Conservation (phyloP, 345 rosid genomes). For the Lepidium africanum region DNA sequence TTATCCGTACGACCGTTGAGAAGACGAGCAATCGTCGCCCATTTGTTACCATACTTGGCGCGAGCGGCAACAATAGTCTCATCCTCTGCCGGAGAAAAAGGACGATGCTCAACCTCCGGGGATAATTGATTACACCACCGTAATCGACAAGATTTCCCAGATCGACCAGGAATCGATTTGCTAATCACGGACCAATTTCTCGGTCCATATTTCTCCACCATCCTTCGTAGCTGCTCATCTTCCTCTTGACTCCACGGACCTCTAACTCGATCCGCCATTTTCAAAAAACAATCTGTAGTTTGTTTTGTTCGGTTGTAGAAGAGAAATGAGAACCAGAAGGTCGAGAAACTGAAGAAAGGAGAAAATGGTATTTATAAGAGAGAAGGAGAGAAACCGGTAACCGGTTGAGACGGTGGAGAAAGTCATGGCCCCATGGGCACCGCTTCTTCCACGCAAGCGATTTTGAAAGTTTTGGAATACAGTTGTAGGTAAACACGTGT, state of each 20-base stretch:
- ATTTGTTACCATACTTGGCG: constrained; percentile 76
- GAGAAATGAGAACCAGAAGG: neutral
- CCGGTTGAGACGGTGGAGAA: constrained; percentile 47
- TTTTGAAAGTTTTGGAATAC: constrained; percentile 57
- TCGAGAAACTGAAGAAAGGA: constrained; percentile 17
- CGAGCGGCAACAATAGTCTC: constrained; percentile 69
- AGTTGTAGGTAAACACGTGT: constrained; percentile 83
- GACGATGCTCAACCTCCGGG: constrained; percentile 82
- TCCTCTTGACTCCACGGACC: constrained; percentile 97
- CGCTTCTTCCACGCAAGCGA: constrained; percentile 61
- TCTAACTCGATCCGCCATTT: constrained; percentile 65
- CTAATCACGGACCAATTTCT: constrained; percentile 90
- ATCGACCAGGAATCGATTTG: constrained; percentile 90
- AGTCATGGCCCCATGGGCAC: constrained; percentile 40
- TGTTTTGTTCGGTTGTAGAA: no score
- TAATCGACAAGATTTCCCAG: constrained; percentile 81
- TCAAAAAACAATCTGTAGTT: neutral
- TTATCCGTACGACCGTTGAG: constrained; percentile 90
- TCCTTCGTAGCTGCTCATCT: constrained; percentile 61
- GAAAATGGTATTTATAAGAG: constrained; percentile 23
- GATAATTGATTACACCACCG: constrained; percentile 98
- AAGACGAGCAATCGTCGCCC: constrained; percentile 94
- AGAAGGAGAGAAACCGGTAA: constrained; percentile 24
- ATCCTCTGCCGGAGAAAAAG: constrained; percentile 65
- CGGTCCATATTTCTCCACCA: constrained; percentile 72